Evolutionary conservation across 164 flowering plant genomes (phyloP).

Genomic region (Amborella trichopoda): DNA sequence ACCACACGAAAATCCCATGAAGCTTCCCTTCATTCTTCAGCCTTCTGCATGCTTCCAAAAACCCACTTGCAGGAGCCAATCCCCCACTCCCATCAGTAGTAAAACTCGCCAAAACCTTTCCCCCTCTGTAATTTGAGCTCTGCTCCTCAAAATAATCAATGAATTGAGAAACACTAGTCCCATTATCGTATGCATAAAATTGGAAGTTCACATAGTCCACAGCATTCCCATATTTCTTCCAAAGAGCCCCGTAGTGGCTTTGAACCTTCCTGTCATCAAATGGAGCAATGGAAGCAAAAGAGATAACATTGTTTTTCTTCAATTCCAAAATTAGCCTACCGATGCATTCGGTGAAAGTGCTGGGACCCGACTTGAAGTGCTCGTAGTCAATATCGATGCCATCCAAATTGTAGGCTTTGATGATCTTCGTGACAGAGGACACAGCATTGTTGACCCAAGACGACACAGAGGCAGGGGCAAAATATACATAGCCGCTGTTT

Average conservation of each 20-base stretch:
- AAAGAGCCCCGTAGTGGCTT: constrained; percentile 31
- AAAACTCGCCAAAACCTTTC: constrained; percentile 34
- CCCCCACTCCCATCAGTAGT: constrained; percentile 31
- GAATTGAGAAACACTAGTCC: constrained; percentile 36
- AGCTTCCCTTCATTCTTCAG: constrained; percentile 26
- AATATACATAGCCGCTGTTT: constrained; percentile 12
- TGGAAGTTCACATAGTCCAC: constrained; percentile 57
- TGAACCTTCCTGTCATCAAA: constrained; percentile 32
- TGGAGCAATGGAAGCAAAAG: constrained; percentile 49
- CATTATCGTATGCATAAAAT: constrained; percentile 41
- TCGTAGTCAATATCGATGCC: constrained; percentile 53
- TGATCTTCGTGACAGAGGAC: constrained; percentile 34
- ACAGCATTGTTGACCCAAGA: constrained; percentile 66
- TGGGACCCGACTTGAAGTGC: constrained; percentile 27
- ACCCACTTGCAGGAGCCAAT: constrained; percentile 28
- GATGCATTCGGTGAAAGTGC: constrained; percentile 38
- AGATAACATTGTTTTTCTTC: constrained; percentile 23
- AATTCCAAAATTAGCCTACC: constrained; percentile 25
- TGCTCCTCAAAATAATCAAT: constrained; percentile 23
- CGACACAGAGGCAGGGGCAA: constrained; percentile 24
- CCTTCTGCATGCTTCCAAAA: constrained; percentile 35
- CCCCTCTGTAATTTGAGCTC: constrained; percentile 27
- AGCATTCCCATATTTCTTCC: constrained; percentile 26
- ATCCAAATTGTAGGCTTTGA: constrained; percentile 26
- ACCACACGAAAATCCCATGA: constrained; percentile 48